Base-by-base conservation (phyloP, 2,329 filamentous ascomycete species). In the Fusarium xylarioides region DNA sequence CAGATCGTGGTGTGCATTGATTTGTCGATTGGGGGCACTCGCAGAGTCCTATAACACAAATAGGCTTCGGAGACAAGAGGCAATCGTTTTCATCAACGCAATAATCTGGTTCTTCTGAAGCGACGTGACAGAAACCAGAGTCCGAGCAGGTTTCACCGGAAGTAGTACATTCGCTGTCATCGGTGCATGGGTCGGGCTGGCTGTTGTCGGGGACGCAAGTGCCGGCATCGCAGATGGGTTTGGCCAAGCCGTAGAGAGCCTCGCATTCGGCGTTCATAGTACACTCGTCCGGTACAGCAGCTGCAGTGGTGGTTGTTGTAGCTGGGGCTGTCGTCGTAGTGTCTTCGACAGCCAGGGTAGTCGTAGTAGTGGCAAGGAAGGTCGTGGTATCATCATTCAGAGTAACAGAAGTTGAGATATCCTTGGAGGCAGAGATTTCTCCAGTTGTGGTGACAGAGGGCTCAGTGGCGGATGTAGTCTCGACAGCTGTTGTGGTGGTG, bases 31-130 rank as follows among this genome's bases (percentile, higher is more conserved):
- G 1, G 5, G 16, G 3, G 11, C 56, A 52, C 1, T 11, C 21
- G 34, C 43, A 59, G 9, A 52, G 43, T 32, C 56, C 56, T 21
- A 52, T 7, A 37, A 10, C 9, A 32, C 53, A 56, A 11, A 46
- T 15, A 11, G 28, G 38, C 2, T 56, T 46, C 12, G 7, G 1
- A 16, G 30, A 21, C 4, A 56, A 16, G 8, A 56, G 38, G 4
- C 53, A 56, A 14, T 34, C n/a, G 3, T 0, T 7, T n/a, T 1
- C 10, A 1, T 40, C 26, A 16, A 4, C 0, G 4, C 54, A 47
- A 4, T 4, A 18, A 6, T 42, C 52, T 12, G 21, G 18, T 14
- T 16, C 5, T 5, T 18, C 5, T n/a, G 26, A 28, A n/a, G 26
- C 4, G 18, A n/a, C 9, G 1, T 30, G 35, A 23, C 53, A 32